Base-by-base conservation (phyloP, 208 protist species). In the Trypanosoma cruzi region DNA sequence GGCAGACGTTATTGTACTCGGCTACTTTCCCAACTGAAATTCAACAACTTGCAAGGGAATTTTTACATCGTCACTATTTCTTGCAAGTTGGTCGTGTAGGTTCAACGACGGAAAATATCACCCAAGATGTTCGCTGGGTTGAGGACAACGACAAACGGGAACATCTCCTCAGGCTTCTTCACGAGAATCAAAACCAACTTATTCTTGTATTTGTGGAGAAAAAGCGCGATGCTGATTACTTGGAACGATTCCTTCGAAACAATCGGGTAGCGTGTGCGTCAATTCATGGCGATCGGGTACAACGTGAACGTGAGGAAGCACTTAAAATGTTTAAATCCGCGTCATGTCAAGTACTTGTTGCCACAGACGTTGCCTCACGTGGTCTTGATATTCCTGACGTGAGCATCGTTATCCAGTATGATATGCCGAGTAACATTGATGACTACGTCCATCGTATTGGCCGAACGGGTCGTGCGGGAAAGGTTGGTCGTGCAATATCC, bases 361-460 rank as follows among this genome's bases (percentile, higher is more conserved):
- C 98, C 20, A 99, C 98, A 28, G 98, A 99, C 77, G 98, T 99
- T 16, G 98, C 98, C 18, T 96, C 96, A 18, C 93, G 98, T 58
- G 98, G 98, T 11, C 83, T 99, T 11, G 98, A 99, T 71, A 99
- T 99, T 68, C 96, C 97, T 16, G 94, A 99, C 59, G 98, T 99
- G 24, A 55, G 79, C n/a, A 73, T 98, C 50, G 98, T 99, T 44
- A 94, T 99, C 18, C 99, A 99, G 81, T 99, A 99, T 81, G 97
- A 99, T 81, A 78, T 99, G 59, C 98, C 98, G 20, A 93, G 84
- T 60, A 97, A 98, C 89, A 99, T 99, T 71, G 98, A 99, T 62
- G 98, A 99, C 77, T 99, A 99, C 84, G 97, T 99, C 11, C 99
- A 99, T 86, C 90, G 99, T 64, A 99, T 99, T 76, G 99, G 99